Base-by-base conservation (phyloP, 2,329 filamentous ascomycete species). In the Rachicladosporium sp. region DNA sequence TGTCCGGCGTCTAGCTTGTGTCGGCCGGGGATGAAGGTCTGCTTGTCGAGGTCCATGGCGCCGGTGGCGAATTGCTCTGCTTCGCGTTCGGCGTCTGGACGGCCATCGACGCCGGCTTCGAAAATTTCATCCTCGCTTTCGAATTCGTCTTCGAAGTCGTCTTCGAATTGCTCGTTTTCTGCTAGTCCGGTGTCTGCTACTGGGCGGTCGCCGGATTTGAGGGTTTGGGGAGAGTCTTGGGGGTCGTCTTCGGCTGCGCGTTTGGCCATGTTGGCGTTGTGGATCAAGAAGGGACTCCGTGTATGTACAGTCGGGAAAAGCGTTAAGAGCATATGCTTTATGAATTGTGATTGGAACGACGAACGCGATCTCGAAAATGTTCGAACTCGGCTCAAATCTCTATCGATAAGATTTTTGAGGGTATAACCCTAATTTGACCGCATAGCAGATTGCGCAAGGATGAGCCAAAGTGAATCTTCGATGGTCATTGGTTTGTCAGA, bases 21-120 rank as follows among this genome's bases (percentile, higher is more conserved):
- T 55, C 91, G 78, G 47, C 91, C 91, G 50, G 93, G 87, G 54
- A 98, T 95, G 64, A 96, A 98, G 31, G 87, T 93, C 60, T 83
- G 80, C 56, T 89, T 82, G 64, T 96, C 89, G 38, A 95, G 76
- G 33, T 95, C 84, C 88, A 95, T 96, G 36, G 80, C 82, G 78
- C 78, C 74, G 21, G 40, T 47, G 57, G 73, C 79, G 59, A 78
- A 77, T 65, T 94, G 87, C 49, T 95, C 88, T 6, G 83, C 85
- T 57, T 96, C 89, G 32, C 87, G 71, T 70, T 96, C 89, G 6
- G 82, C 85, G 61, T 96, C 89, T 23, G 89, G 89, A 47, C 87
- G 69, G 11, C 89, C 89, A 59, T 95, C 89, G 9, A 95, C 87
- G 45, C 89, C 89, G 4, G 91, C 89, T 65, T 96, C 89, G 44